phyloP scores from a whole-genome alignment of 441 rosid genomes.

The Populus trichocarpa region DNA sequence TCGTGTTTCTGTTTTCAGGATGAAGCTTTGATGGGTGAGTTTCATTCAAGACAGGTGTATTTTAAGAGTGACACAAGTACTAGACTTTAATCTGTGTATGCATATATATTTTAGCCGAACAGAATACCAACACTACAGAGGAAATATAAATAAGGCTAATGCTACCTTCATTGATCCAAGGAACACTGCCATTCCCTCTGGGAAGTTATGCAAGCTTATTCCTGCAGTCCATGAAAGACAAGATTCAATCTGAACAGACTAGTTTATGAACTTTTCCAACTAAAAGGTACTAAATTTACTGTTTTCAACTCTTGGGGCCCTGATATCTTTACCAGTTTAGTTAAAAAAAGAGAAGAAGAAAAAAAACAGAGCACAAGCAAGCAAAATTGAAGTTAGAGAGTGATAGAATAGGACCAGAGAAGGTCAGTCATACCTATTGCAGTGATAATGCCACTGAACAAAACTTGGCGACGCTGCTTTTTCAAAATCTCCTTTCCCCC shows the following conservation, averaged over 20 bases:
- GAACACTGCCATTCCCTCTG: constrained; percentile 99
- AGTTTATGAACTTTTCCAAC: constrained; percentile 1
- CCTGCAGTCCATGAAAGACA: constrained; percentile 42
- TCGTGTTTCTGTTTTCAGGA: neutral
- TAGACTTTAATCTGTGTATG: neutral
- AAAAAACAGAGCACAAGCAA: neutral
- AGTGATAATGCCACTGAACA: constrained; percentile 88
- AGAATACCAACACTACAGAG: neutral
- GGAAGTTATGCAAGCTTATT: constrained; percentile 99
- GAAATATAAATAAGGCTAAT: constrained; percentile 6
- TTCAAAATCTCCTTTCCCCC: constrained; percentile 85
- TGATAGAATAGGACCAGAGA: neutral
- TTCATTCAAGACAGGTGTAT: neutral
- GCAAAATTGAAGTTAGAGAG: neutral
- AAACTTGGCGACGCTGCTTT: constrained; percentile 89
- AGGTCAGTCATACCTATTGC: constrained; percentile 66
- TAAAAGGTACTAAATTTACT: neutral
- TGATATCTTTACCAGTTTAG: neutral
- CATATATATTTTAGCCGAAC: neutral
- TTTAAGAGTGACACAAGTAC: neutral
- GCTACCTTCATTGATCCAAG: constrained; percentile 97
- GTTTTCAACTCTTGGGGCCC: neutral
- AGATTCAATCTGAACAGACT: constrained; percentile 10
- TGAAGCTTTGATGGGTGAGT: neutral
- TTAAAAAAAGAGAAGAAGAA: too few species aligned